phyloP scores from a whole-genome alignment of 805 yeast species.

The Suhomyces vadensis region DNA sequence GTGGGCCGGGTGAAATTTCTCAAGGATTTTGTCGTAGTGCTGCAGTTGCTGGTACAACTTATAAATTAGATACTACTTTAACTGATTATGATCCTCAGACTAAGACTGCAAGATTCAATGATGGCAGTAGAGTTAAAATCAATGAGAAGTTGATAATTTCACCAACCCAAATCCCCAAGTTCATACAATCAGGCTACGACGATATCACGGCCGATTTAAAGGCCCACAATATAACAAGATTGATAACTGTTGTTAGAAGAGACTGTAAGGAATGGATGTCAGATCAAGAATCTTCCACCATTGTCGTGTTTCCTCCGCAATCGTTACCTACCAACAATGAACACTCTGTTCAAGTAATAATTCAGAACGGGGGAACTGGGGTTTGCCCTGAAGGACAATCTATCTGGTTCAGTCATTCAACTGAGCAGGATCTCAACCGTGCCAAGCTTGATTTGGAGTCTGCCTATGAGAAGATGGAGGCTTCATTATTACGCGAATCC shows the following conservation, averaged over 20 bases:
- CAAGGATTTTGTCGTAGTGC: constrained; percentile 98
- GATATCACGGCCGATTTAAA: constrained; percentile 45
- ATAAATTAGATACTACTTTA: constrained; percentile 73
- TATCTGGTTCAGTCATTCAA: constrained; percentile 86
- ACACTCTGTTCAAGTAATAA: constrained; percentile 80
- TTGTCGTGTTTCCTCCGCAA: constrained; percentile 90
- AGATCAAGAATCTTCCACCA: constrained; percentile 78
- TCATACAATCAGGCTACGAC: constrained; percentile 41
- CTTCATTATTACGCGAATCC: constrained; percentile 77
- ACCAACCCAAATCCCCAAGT: constrained; percentile 60
- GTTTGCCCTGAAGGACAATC: constrained; percentile 85
- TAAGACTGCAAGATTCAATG: constrained; percentile 69
- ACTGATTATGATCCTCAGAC: constrained; percentile 62
- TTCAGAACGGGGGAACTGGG: constrained; percentile 85
- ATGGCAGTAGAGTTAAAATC: constrained; percentile 72
- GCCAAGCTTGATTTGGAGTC: constrained; percentile 78
- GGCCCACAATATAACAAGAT: constrained; percentile 61
- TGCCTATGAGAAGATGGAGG: constrained; percentile 79
- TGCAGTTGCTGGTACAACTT: constrained; percentile 96
- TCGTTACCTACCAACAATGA: constrained; percentile 66
- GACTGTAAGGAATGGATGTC: constrained; percentile 92
- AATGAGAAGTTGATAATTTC: constrained; percentile 78
- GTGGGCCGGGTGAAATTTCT: constrained; percentile 93
- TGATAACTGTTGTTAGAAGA: constrained; percentile 80
- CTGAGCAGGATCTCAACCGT: constrained; percentile 60